Evolutionary conservation across 352 stramenopile genomes (phyloP).

Genomic region (Aphanomyces euteiches): DNA sequence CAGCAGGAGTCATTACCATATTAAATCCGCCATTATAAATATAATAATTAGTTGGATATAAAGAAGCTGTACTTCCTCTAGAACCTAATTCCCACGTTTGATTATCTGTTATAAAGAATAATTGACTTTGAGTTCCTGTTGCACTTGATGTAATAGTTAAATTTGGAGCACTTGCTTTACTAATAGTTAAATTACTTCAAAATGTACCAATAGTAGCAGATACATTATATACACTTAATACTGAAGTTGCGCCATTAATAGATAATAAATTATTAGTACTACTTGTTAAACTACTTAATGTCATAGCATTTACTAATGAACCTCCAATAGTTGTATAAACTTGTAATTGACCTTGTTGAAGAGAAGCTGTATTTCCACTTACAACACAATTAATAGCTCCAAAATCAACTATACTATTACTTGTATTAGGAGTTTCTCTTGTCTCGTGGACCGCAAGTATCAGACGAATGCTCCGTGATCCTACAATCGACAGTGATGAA

Average conservation of each 20-base stretch:
- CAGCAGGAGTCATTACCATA: background rate
- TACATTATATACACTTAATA: conserved; percentile 7
- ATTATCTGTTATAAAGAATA: conserved; percentile 14
- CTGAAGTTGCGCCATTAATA: background rate
- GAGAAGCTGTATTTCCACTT: background rate
- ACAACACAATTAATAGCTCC: conserved; percentile 10
- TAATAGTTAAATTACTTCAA: conserved; percentile 16
- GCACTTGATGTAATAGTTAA: conserved; percentile 2
- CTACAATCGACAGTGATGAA: no score
- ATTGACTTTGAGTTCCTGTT: conserved; percentile 10
- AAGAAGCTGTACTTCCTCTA: background rate
- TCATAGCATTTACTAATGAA: conserved; percentile 11
- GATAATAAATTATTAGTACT: conserved; percentile 1
- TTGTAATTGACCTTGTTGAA: conserved; percentile 21
- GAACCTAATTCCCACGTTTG: background rate
- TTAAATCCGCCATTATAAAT: conserved; percentile 1
- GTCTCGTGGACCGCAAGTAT: no score
- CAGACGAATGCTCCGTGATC: no score
- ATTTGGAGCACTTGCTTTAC: conserved; percentile 9
- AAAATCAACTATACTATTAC: conserved; percentile 12
- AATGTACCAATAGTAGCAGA: background rate
- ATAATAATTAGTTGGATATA: conserved; percentile 6
- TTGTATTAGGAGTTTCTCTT: background rate
- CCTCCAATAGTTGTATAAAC: conserved; percentile 6
- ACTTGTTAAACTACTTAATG: conserved; percentile 7